Percentiles rank a stretch among this genome's conserved stretches.
phyloP scores from a whole-genome alignment of 805 yeast species.

The Scheffersomyces amazonensis region DNA sequence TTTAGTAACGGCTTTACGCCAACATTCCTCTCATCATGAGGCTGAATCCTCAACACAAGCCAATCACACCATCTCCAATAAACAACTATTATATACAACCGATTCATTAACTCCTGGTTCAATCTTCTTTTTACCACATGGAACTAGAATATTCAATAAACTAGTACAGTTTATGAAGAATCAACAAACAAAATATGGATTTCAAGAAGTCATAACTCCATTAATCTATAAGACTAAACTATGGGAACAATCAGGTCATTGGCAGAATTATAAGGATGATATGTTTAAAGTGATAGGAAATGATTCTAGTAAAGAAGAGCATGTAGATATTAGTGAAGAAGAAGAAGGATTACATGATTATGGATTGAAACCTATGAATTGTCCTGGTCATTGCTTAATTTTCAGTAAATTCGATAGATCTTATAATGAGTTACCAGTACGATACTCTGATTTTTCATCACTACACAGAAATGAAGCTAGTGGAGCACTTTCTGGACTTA shows the following conservation, averaged over 20 bases:
- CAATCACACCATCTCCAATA: slow-evolving; percentile 49
- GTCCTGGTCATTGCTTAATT: slow-evolving; percentile 92
- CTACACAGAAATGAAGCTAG: slow-evolving; percentile 92
- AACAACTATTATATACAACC: slow-evolving; percentile 74
- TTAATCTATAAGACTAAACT: slow-evolving; percentile 75
- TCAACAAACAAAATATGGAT: slow-evolving; percentile 78
- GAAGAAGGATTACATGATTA: slow-evolving; percentile 36
- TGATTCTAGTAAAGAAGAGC: slow-evolving; percentile 29
- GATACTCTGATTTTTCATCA: slow-evolving; percentile 86
- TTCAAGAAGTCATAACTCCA: slow-evolving; percentile 91
- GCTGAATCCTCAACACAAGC: slow-evolving; percentile 31
- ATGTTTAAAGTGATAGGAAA: slow-evolving; percentile 85
- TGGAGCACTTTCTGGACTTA: slow-evolving; percentile 89
- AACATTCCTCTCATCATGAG: slow-evolving; percentile 2
- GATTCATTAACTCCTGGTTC: slow-evolving; percentile 89
- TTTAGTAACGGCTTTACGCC: slow-evolving; percentile 1
- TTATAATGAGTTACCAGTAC: slow-evolving; percentile 80
- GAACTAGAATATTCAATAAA: slow-evolving; percentile 81
- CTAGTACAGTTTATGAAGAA: slow-evolving; percentile 78
- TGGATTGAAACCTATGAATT: slow-evolving; percentile 92
- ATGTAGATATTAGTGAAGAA: slow-evolving; percentile 1
- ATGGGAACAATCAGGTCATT: slow-evolving; percentile 93
- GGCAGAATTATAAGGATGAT: slow-evolving; percentile 92
- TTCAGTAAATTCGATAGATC: slow-evolving; percentile 75
- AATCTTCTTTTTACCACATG: slow-evolving; percentile 88